Conservation (phyloP, 768 basidiomycete species). For the Russula ochroleuca region DNA sequence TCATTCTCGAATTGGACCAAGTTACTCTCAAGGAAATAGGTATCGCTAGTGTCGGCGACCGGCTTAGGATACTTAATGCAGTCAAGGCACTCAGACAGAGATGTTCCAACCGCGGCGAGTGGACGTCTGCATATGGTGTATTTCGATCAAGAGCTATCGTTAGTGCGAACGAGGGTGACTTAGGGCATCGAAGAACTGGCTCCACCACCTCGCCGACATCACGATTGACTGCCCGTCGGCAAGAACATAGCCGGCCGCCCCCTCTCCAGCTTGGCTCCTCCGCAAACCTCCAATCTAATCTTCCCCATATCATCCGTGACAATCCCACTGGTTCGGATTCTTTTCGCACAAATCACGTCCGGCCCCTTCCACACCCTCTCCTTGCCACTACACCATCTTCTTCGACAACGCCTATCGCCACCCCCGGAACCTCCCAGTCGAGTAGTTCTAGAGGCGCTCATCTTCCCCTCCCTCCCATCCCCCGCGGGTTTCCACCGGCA, state of each 20-base stretch:
- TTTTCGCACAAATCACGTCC: slow-evolving; percentile 37
- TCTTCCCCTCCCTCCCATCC: slow-evolving; percentile 67
- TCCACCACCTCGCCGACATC: slow-evolving; percentile 24
- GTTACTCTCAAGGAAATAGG: slow-evolving; percentile 86
- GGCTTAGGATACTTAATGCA: slow-evolving; percentile 79
- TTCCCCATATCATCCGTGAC: slow-evolving; percentile 71
- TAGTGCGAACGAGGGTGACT: slow-evolving; percentile 20
- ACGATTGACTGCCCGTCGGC: slow-evolving; percentile 32
- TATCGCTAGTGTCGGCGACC: slow-evolving; percentile 83
- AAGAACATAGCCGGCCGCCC: slow-evolving; percentile 65
- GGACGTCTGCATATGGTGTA: slow-evolving; percentile 4
- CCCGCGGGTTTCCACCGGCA: slow-evolving; percentile 53
- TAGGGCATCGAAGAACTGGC: slow-evolving; percentile 27
- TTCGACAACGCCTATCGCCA: slow-evolving; percentile 35
- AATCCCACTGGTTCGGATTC: slow-evolving; percentile 50
- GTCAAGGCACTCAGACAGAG: slow-evolving; percentile 73
- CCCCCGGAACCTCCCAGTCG: slow-evolving; percentile 36
- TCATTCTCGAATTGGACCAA: slow-evolving; percentile 90
- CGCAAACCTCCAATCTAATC: slow-evolving; percentile 50
- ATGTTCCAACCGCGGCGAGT: slow-evolving; percentile 35
- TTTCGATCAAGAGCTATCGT: slow-evolving; percentile 18
- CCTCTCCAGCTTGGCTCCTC: slow-evolving; percentile 65
- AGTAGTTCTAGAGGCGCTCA: slow-evolving; percentile 45
- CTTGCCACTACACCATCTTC: slow-evolving; percentile 18
- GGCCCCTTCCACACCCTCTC: slow-evolving; percentile 49